Evolutionary conservation across 2,329 filamentous ascomycete species (phyloP), one percentile per base, ranked within the genome.

Genomic region (Nothopassalora personata): DNA sequence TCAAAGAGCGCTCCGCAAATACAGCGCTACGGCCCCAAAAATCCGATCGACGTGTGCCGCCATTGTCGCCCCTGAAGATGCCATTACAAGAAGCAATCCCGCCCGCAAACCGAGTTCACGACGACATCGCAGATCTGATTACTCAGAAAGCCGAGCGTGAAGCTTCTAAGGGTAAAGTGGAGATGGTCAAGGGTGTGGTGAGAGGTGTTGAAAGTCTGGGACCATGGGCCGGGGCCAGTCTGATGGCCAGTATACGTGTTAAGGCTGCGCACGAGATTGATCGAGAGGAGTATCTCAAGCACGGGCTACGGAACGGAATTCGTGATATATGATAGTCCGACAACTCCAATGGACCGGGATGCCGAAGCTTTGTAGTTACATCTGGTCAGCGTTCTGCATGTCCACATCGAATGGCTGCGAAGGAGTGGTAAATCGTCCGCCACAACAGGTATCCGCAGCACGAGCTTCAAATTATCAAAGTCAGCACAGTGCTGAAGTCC

Each of bases 141-240:
- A 83, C 86, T 48, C 76, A 81, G 31, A 80, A 83, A 60, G 74
- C 87, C 60, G 76, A 81, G 66, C 74, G 80, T 60, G 70, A 81
- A 70, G 61, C 79, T 68, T 70, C 77, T 11, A 77, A 68, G 56
- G 77, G 75, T 65, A 76, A 66, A 65, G 75, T 66, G 49, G 58
- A 74, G 70, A 4, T 71, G 5, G 69, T 84, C 1, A 81, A 83
- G 43, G 87, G 87, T 1, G 75, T 79, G 30, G 76, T 91, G 43
- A 81, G 89, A 28, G 86, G 82, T 2, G 76, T 91, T 1, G 85
- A 89, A 61, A 86, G 86, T 0, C 74, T 92, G 1, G 89, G 89
- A 0, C 77, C 88, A 1, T 93, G 89, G 88, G 82, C 83, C 19
- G 89, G 89, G 10, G 89, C 85, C 3, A 91, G 88, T 70, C 70